Conservation (phyloP, 495 filamentous ascomycete genomes). For the Choiromyces venosus region DNA sequence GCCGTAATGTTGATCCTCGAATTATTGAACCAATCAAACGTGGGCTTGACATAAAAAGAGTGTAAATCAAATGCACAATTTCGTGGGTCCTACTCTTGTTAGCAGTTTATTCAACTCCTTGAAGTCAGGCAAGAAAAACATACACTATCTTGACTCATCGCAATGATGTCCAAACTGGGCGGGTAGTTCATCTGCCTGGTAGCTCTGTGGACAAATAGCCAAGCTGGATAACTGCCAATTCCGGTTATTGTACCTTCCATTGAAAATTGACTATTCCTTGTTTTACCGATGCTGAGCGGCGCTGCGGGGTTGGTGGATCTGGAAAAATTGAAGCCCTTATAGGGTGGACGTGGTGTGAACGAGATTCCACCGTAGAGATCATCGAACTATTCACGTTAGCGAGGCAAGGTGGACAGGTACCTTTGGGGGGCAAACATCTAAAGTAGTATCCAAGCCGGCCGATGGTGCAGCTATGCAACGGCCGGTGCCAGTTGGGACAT, state of each 20-base stretch:
- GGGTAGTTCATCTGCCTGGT: not conserved
- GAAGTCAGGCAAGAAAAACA: not conserved
- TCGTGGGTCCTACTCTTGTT: not conserved
- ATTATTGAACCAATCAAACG: not conserved
- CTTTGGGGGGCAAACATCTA: not conserved
- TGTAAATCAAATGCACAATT: not conserved
- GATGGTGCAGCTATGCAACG: slow-evolving; percentile 2
- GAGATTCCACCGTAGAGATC: not conserved
- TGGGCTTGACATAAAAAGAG: not conserved
- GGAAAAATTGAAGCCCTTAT: not conserved
- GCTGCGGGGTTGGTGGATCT: not conserved
- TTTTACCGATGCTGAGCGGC: not conserved
- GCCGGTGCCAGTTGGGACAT: not conserved
- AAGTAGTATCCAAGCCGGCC: not conserved
- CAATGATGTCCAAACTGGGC: not conserved
- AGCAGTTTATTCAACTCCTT: not conserved
- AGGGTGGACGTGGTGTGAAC: not conserved
- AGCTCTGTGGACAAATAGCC: not conserved
- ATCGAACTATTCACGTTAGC: not conserved
- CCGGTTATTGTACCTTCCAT: not conserved
- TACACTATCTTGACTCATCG: not conserved
- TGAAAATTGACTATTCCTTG: not conserved
- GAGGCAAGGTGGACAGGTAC: not conserved
- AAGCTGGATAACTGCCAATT: not conserved
- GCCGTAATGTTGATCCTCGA: not conserved